Base-by-base conservation (phyloP, 257 asterid species). In the Oldenlandia corymbosa region DNA sequence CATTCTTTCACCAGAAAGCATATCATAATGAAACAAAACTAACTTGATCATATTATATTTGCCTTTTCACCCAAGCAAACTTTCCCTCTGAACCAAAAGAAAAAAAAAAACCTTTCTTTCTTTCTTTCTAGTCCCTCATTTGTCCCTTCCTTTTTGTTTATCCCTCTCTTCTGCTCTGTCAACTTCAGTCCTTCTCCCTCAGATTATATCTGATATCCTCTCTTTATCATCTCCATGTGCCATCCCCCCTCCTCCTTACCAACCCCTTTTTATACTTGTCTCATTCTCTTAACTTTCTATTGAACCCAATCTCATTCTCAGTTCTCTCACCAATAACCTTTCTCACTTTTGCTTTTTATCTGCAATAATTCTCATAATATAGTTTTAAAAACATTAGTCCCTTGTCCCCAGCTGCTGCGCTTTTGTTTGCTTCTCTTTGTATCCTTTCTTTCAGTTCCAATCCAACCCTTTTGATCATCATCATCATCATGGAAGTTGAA, bases 181-280 rank as follows among this genome's bases (percentile, higher is more conserved):
- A 75, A 80, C 86, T 84, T 91, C 98, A 84, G 85, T 91, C 96
- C 95, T 84, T 91, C 96, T 88, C 96, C 81, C 80, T 79, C 90
- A 84, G 95, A 90, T 90, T 9, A 4, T 88, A 85, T 82, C 73
- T 80, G 91, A 84, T 84, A 60, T 76, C 78, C 79, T 73, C 74
- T 71, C 88, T 72, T 67, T 78, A 70, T 71, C 83, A 41, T 64
- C 81, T 73, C 88, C 93, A 81, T 81, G 94, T 82, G 90, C 76
- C 66, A 7, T 27, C 28, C 18, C 57, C 31, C 11, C 64, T 50
- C 64, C 34, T 23, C 41, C 64, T 34, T 9, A 4, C 39, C 39
- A 34, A 34, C 39, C 34, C 78, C 67, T 63, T 76, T 74, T 76
- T 73, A 77, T 70, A 73, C 37, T 60, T 34, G 43, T 39, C 27